phyloP scores from a whole-genome alignment of 768 basidiomycete species.

The Fomitopsis serialis region DNA sequence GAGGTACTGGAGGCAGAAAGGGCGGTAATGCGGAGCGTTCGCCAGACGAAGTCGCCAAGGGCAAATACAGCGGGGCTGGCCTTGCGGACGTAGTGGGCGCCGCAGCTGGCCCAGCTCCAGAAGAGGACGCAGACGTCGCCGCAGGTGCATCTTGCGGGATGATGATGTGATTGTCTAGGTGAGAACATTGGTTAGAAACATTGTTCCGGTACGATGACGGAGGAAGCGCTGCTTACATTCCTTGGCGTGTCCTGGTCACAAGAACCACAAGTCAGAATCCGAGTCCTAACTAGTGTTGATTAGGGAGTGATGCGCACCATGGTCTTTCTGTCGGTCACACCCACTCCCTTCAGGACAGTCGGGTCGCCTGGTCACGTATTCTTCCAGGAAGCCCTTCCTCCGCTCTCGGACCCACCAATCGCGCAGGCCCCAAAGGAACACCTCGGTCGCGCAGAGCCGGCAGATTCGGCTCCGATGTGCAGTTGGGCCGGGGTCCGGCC shows the following conservation, averaged over 20 bases:
- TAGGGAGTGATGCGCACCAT: slow-evolving; percentile 38
- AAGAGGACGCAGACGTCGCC: background rate
- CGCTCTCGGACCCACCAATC: slow-evolving; percentile 85
- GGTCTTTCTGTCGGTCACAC: slow-evolving; percentile 61
- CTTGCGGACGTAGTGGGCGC: background rate
- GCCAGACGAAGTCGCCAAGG: background rate
- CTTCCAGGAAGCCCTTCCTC: slow-evolving; percentile 59
- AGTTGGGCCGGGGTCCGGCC: slow-evolving; percentile 49
- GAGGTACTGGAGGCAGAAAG: background rate
- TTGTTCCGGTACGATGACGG: background rate
- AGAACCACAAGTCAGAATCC: background rate
- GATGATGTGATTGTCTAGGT: slow-evolving; percentile 31
- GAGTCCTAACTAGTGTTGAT: background rate
- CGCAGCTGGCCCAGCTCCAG: background rate
- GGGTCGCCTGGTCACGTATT: slow-evolving; percentile 47
- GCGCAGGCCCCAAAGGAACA: slow-evolving; percentile 68
- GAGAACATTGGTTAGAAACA: background rate
- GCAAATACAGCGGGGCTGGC: background rate
- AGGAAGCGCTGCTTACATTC: slow-evolving; percentile 51
- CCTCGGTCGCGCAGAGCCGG: slow-evolving; percentile 67
- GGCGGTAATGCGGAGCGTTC: background rate
- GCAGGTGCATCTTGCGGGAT: slow-evolving; percentile 8
- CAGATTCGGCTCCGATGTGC: slow-evolving; percentile 62
- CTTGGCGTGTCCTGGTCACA: slow-evolving; percentile 55
- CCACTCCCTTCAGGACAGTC: slow-evolving; percentile 62